Evolutionary conservation across 1,139 yeast genomes (phyloP).

Genomic region (Saccharomyces pastorianus): DNA sequence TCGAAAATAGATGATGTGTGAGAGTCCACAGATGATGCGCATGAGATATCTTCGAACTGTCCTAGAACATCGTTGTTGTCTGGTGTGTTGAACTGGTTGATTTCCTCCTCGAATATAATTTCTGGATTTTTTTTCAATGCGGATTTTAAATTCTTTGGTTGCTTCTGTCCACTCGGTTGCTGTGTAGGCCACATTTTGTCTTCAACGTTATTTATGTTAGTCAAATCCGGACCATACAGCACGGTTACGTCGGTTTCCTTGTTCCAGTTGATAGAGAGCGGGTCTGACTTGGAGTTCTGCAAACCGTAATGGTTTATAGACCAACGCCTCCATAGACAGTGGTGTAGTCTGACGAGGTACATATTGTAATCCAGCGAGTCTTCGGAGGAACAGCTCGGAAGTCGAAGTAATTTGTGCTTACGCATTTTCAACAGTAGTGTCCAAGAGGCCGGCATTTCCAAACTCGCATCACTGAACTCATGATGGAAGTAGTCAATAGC

Average conservation of each 20-base stretch:
- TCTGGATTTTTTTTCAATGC: background rate
- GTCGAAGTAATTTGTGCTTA: conserved; percentile 16
- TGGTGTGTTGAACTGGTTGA: background rate
- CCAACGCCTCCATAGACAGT: conserved; percentile 25
- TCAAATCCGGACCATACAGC: conserved; percentile 21
- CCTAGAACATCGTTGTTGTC: background rate
- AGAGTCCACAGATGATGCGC: conserved; percentile 15
- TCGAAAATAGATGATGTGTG: conserved; percentile 20
- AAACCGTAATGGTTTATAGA: conserved; percentile 15
- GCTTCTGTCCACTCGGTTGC: background rate
- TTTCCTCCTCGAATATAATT: background rate
- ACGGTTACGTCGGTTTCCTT: conserved; percentile 22
- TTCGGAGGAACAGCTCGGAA: conserved; percentile 21
- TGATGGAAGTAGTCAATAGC: conserved; percentile 22
- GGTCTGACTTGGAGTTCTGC: conserved; percentile 10
- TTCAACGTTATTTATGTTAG: background rate
- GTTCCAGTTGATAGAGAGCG: conserved; percentile 21
- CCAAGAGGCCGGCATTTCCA: conserved; percentile 19
- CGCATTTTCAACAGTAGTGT: conserved; percentile 17
- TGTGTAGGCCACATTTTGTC: background rate
- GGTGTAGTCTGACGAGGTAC: conserved; percentile 20
- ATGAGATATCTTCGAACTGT: conserved; percentile 2
- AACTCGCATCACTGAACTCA: conserved; percentile 9
- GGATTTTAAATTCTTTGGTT: background rate
- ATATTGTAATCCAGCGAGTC: conserved; percentile 17